These are phyloP conservation scores for Fusarium pseudocircinatum DNA, from an alignment of 2,329 filamentous ascomycete genomes.

Conservation along the genomic window DNA sequence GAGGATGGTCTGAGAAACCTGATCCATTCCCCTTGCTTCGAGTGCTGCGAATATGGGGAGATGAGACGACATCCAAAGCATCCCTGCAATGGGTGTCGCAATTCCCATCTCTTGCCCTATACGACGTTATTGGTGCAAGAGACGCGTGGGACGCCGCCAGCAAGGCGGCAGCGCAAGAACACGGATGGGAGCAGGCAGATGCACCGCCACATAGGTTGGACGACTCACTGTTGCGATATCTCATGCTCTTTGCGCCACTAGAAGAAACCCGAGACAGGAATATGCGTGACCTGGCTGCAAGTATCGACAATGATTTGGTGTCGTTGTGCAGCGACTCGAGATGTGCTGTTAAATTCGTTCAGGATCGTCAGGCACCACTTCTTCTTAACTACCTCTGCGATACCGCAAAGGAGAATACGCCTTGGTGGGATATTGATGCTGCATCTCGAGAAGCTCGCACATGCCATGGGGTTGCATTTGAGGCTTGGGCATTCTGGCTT, in stretches of 20 bases:
- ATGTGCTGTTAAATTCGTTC: slow-evolving; percentile 47
- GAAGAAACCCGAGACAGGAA: slow-evolving; percentile 38
- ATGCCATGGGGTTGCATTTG: slow-evolving; percentile 50
- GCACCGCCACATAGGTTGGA: slow-evolving; percentile 35
- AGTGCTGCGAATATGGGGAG: slow-evolving; percentile 57
- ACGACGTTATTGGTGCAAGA: slow-evolving; percentile 52
- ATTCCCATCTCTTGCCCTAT: slow-evolving; percentile 57
- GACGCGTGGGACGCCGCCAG: slow-evolving; percentile 49
- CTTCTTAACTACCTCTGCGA: slow-evolving; percentile 50
- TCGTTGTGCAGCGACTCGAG: slow-evolving; percentile 48
- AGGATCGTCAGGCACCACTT: slow-evolving; percentile 43
- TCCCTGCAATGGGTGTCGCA: slow-evolving; percentile 54
- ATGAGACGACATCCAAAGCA: slow-evolving; percentile 50
- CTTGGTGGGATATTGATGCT: slow-evolving; percentile 46
- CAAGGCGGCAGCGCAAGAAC: slow-evolving; percentile 32
- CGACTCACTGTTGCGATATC: slow-evolving; percentile 48
- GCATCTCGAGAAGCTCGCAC: slow-evolving; percentile 41
- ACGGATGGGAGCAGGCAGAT: slow-evolving; percentile 50
- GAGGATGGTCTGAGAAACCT: slow-evolving; percentile 55
- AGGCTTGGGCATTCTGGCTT: slow-evolving; percentile 55
- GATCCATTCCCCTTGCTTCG: slow-evolving; percentile 59
- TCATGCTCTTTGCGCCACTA: slow-evolving; percentile 48
- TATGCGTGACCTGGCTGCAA: slow-evolving; percentile 44
- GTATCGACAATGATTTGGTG: slow-evolving; percentile 49
- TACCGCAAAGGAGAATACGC: slow-evolving; percentile 44